These are phyloP conservation scores for Phallus indusiatus DNA, from an alignment of 768 basidiomycete genomes.

Conservation along the genomic window DNA sequence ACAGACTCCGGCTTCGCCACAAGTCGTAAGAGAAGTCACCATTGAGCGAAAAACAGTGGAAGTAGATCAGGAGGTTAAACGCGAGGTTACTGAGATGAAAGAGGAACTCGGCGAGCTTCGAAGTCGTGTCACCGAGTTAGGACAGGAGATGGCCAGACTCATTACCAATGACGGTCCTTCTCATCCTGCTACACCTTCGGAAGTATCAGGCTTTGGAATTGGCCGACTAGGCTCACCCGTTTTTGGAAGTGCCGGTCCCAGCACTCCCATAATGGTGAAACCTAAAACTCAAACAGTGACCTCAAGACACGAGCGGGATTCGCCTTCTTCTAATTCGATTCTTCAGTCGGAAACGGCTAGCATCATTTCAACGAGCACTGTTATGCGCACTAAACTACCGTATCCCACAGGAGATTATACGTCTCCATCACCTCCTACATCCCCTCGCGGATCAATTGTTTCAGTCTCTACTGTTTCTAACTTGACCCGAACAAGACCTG, in stretches of 20 bases:
- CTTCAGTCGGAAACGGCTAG: slow-evolving; percentile 9
- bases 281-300: background rate
- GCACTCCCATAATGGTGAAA: background rate
- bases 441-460: slow-evolving; percentile 23
- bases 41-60: slow-evolving; percentile 7
- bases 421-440: slow-evolving; percentile 50
- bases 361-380: slow-evolving; percentile 7
- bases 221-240: slow-evolving; percentile 1
- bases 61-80: slow-evolving; percentile 21
- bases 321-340: slow-evolving; percentile 7
- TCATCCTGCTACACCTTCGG: slow-evolving; percentile 3
- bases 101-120: slow-evolving; percentile 67
- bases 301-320: background rate
- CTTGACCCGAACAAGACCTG: slow-evolving; percentile 24
- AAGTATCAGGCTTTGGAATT: slow-evolving; percentile 5
- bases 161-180: slow-evolving; percentile 26
- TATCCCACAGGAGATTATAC: slow-evolving; percentile 82
- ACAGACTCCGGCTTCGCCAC: background rate
- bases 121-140: slow-evolving; percentile 63
- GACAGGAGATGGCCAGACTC: slow-evolving; percentile 71
- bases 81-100: slow-evolving; percentile 44
- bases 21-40: slow-evolving; percentile 12
- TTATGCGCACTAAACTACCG: slow-evolving; percentile 51
- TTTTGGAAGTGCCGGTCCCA: slow-evolving; percentile 16
- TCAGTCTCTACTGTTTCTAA: slow-evolving; percentile 16